These are phyloP conservation scores for Brassica nigra DNA, from an alignment of 345 rosid species.

Conservation along the genomic window DNA sequence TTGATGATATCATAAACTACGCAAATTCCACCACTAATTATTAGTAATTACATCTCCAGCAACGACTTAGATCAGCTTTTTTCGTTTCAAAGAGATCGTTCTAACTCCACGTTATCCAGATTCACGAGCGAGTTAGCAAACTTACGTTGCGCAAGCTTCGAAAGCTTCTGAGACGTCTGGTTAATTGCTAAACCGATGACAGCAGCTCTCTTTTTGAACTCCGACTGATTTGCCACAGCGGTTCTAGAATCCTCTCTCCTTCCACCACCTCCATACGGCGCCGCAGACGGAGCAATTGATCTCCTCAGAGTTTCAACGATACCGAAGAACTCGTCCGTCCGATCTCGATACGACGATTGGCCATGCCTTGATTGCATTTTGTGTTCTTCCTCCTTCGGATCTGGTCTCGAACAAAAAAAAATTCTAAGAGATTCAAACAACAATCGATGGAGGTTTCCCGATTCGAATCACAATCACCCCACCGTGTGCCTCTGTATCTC, in stretches of 20 bases:
- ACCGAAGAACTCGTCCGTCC: conserved; percentile 63
- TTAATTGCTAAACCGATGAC: conserved; percentile 63
- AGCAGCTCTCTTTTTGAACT: conserved; percentile 65
- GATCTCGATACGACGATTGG: conserved; percentile 68
- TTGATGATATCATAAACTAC: neutral
- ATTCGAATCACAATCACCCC: conserved; percentile 11
- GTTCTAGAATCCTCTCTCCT: conserved; percentile 55
- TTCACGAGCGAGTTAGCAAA: conserved; percentile 8
- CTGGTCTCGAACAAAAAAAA: conserved; percentile 12
- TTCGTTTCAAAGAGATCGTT: neutral
- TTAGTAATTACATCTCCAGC: neutral
- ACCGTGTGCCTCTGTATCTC: neutral
- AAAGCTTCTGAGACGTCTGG: conserved; percentile 81
- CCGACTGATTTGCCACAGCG: conserved; percentile 56
- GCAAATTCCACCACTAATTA: too few species aligned
- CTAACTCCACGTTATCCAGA: conserved; percentile 13
- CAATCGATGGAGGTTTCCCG: conserved; percentile 7
- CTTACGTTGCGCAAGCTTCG: conserved; percentile 81
- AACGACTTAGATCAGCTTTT: neutral
- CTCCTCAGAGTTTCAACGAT: conserved; percentile 59
- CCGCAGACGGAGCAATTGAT: conserved; percentile 44
- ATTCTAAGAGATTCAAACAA: neutral
- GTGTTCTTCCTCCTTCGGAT: conserved; percentile 30
- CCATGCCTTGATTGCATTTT: conserved; percentile 46
- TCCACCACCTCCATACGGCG: conserved; percentile 30